Evolutionary conservation across 176 grass and related monocot species (phyloP), one percentile per base, ranked within the genome.

Genomic region (Cenchrus fungigraminus): DNA sequence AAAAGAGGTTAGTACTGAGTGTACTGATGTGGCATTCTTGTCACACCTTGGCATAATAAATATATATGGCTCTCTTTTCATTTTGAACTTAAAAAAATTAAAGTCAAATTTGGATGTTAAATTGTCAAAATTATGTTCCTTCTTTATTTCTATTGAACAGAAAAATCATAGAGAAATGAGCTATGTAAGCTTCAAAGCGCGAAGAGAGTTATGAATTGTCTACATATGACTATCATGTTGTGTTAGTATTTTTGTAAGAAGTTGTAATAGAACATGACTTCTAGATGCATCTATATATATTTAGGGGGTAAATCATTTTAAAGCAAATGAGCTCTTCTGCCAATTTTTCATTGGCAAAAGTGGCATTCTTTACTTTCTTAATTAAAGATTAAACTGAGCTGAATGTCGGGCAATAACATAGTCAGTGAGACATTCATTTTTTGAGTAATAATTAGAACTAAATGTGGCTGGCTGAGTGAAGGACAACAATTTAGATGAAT

Each of bases 41-140:
- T 58, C 57, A 90, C 83, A 66, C 37, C 13, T 57, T 86, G 37
- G 57, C 37, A 40, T 37, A 86, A 90, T 79, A 82, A 82, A 34
- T 62, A 31, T 4, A 31, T 4, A 25, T 61, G 32, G 22, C 19
- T 28, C 40, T 19, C 11, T 51, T 62, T 50, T n/a, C 46, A 11
- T 15, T 12, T 8, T 80, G n/a, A 63, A 46, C 8, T 75, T 37
- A 45, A 53, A 16, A 7, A 8, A 6, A 3, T 9, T 5, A 50
- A 72, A 32, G 34, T 15, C 75, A 25, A 1, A 7, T 62, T 32
- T 32, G 13, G 50, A 53, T 29, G 49, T 19, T 0, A 16, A 68
- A 68, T 4, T 42, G 31, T 42, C 14, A 68, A 0, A 42, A 42
- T 68, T 42, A 0, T 16, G 29, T 20, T 16, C 8, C 8, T 10